Base-by-base conservation (phyloP, 2,329 filamentous ascomycete species). In the Sclerotinia nivalis region DNA sequence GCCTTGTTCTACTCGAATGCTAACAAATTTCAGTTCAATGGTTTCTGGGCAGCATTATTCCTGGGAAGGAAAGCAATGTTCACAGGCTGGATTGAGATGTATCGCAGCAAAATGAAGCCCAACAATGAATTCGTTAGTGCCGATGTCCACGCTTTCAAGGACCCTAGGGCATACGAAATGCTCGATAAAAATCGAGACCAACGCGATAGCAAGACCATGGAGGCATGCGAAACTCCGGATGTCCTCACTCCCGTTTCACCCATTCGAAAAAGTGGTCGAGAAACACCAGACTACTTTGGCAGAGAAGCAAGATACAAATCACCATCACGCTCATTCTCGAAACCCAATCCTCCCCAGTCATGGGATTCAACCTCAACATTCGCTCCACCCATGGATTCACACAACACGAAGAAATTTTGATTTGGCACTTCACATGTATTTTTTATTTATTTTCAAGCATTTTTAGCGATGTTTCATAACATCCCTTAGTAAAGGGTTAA, bases 91-190 rank as follows among this genome's bases (percentile, higher is more conserved):
- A 74, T 84, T 55, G 89, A 96, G 37, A 81, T 94, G 55, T 80
- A 89, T 74, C 82, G 80, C 68, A 80, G 81, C 31, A 79, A 78
- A 49, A 81, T 83, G 67, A 83, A 81, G 74, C 80, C 82, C 71
- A 88, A 91, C 78, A 87, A 88, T 75, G 95, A 98, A 79, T 98
- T 97, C 76, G 91, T 97, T 73, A 96, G 93, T 52, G 89, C 91
- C 59, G 95, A 97, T 78, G 86, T 87, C 72, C 81, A 87, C 71
- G 80, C 85, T 71, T 88, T 88, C 73, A 85, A 87, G 79, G 88
- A 89, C 75, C 84, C 84, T 79, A 87, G 88, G 82, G 88, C 89
- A 80, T 94, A 94, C 84, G 92, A 94, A 84, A 93, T 94, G 91
- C 88, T 94, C 76, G 77, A 81, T 80, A 77, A 80, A 74, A 78